Base-by-base conservation (phyloP, 2,329 filamentous ascomycete species). In the Phaeophleospora eucalypticola region DNA sequence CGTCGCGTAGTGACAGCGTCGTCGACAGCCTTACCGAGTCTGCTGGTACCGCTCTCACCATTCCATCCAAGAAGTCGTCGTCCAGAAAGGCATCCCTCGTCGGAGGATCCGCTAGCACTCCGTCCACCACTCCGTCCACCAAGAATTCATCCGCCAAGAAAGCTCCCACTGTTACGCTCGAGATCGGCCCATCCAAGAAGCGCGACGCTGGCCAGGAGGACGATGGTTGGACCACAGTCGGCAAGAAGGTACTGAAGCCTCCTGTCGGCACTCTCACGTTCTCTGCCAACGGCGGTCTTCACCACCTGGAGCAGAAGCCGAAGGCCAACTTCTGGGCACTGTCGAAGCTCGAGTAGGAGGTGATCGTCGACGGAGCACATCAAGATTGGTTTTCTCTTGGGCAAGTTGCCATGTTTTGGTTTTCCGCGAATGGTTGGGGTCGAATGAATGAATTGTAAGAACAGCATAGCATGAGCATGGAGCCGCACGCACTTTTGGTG, bases 211-310 rank as follows among this genome's bases (percentile, higher is more conserved):
- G 42, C 12, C 18, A 41, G 12, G 49, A 46, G 18, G 43, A 42
- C 14, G 50, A 53, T 35, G 54, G 49, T 8, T 56, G 56, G 54
- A 53, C 47, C 9, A 36, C 45, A 18, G 51, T 58, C 29, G 51
- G 49, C 39, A 58, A 54, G 43, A 50, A 58, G 41, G 35, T 43
- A 3, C 34, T 52, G 16, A 52, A 45, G 45, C 17, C 51, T 21
- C 38, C 37, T 4, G 41, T 42, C 21, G 49, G 43, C 27, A 57
- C 37, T 12, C 40, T 60, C 16, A 58, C 52, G 15, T 36, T 60
- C 19, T 32, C 48, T 12, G 35, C 48, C 7, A 57, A 60, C 24
- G 51, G 51, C 21, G 57, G 57, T n/a, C 43, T 57, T 24, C 43
- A 48, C 19, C 57, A 58, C 21, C 42, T 60, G 17, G 42, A 42